Evolutionary conservation across 1,284 basidiomycete species (phyloP), one percentile per base, ranked within the genome.

Genomic region (Sanghuangporus sanghuang): DNA sequence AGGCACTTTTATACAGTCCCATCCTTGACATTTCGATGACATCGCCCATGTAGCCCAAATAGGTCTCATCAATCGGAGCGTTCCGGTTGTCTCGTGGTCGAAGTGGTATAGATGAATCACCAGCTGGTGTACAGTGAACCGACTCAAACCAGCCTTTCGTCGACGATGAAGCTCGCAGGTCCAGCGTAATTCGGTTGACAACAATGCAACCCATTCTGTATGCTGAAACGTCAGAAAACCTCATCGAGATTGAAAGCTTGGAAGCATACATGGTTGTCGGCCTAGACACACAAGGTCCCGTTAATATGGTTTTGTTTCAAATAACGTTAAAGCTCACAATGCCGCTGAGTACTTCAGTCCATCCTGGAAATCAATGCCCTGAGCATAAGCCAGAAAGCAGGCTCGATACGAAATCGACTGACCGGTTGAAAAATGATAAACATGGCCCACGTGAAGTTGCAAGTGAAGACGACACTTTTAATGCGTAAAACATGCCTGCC

Each of bases 121-220:
- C 27, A 3, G 44, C 21, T 16, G 44, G 44, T 14, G 11, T 6
- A 1, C 21, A 18, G 11, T 46, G 14, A 4, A 46, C 44, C 14
- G 44, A 46, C 44, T 46, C 44, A 18, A 46, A 46, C 44, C 14
- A 46, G 6, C 44, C 44, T 46, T 16, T 46, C 11, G 44, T 46
- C 6, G 44, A 11, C 14, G 44, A n/a, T 6, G 44, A 57, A 7
- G 55, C 55, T 14, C 55, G 55, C 12, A 57, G 55, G 42, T 57
- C 55, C 27, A 57, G 42, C 27, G 55, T 57, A n/a, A 57, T 21
- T 7, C 55, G 11, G 55, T 57, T 57, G 55, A 57, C 55, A 18
- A 57, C n/a, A 23, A 57, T n/a, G 35, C 55, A 39, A 9, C 38
- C 55, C 12, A 57, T 23, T 23, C 55, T 57, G 14, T 46, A 46